These are phyloP conservation scores for Puccinia polysora DNA, from an alignment of 1,284 basidiomycete species.

Conservation along the genomic window DNA sequence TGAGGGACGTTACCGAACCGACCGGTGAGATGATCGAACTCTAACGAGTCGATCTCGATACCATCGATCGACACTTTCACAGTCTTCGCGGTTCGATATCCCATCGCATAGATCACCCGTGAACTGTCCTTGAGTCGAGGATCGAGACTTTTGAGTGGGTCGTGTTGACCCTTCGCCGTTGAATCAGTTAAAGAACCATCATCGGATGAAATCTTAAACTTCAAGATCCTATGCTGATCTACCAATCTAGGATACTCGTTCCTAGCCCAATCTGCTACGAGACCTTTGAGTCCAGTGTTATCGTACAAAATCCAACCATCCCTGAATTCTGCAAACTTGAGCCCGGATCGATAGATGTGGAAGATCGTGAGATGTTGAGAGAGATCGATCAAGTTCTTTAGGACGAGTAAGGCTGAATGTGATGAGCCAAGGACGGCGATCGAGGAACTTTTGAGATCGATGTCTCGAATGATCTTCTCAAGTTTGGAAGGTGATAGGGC, in stretches of 20 bases:
- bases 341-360: conserved; percentile 13
- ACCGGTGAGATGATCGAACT: conserved; percentile 10
- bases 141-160: neutral
- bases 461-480: neutral
- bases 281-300: conserved; percentile 44
- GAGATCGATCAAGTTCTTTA: conserved; percentile 33
- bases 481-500: conserved; percentile 3
- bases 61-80: conserved; percentile 15
- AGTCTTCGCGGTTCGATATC: neutral
- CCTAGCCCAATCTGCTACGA: conserved; percentile 41
- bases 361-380: neutral
- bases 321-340: conserved; percentile 39
- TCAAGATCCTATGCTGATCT: neutral
- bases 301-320: conserved; percentile 42
- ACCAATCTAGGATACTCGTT: conserved; percentile 3
- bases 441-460: conserved; percentile 3
- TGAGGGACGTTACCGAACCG: neutral
- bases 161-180: too few species aligned
- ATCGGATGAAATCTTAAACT: neutral
- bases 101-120: conserved; percentile 25
- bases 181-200: neutral
- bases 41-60: neutral
- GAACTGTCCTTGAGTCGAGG: neutral
- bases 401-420: conserved; percentile 41
- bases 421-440: conserved; percentile 39